These are phyloP conservation scores for Annona cherimola DNA, from an alignment of 164 flowering plant genomes.

Conservation along the genomic window DNA sequence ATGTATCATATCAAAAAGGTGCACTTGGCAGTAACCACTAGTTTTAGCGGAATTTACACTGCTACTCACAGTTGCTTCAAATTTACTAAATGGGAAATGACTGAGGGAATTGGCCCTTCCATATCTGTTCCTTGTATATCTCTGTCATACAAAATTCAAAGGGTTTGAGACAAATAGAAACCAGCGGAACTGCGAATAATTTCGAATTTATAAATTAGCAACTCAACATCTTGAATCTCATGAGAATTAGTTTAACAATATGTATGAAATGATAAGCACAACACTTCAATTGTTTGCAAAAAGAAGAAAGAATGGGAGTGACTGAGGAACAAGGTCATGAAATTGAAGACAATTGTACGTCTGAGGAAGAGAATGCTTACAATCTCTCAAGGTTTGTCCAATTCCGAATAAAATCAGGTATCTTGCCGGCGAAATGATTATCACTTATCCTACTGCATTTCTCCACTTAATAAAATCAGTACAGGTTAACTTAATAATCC, in stretches of 20 bases:
- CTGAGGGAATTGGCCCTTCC: constrained; percentile 61
- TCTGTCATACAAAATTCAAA: constrained; percentile 24
- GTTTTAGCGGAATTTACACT: not conserved
- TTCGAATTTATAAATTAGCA: too few relatives aligned
- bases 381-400: constrained; percentile 25
- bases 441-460: constrained; percentile 33
- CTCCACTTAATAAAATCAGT: not conserved
- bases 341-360: too few relatives aligned
- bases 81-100: constrained; percentile 37
- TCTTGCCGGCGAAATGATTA: constrained; percentile 31
- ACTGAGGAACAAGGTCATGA: not conserved
- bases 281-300: not conserved
- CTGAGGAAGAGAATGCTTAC: constrained; percentile 20
- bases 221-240: not conserved
- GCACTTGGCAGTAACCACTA: not conserved
- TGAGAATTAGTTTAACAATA: too few relatives aligned
- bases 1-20: not conserved
- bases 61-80: constrained; percentile 45
- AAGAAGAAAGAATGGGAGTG: not conserved
- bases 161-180: too few relatives aligned
- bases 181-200: too few relatives aligned
- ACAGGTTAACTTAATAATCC: not conserved
- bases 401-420: constrained; percentile 27
- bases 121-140: constrained; percentile 61
- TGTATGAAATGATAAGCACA: not conserved